These are phyloP conservation scores for Asterophora lycoperdoides DNA, from an alignment of 768 basidiomycete genomes.

Conservation along the genomic window DNA sequence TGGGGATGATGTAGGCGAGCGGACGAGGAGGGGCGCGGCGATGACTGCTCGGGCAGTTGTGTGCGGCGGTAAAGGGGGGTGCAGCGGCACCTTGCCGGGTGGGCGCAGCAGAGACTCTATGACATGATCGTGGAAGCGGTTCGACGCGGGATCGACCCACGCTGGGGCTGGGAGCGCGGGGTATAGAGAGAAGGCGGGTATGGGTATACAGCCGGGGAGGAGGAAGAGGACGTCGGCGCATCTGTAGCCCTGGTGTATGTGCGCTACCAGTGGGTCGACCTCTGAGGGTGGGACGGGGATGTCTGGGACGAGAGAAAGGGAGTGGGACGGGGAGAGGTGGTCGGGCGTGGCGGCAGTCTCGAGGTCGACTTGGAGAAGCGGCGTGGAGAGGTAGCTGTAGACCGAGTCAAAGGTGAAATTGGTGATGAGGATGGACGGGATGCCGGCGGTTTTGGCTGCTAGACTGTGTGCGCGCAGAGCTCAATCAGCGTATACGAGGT, in stretches of 20 bases:
- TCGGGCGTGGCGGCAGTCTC: conserved; percentile 13
- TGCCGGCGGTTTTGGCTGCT: conserved; percentile 56
- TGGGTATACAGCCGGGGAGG: conserved; percentile 70
- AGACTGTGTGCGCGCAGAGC: conserved; percentile 36
- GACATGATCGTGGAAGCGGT: conserved; percentile 44
- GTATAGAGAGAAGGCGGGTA: conserved; percentile 59
- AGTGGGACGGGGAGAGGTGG: conserved; percentile 5
- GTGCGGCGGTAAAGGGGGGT: conserved; percentile 33
- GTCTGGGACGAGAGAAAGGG: conserved; percentile 38
- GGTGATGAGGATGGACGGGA: conserved; percentile 72
- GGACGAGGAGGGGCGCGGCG: conserved; percentile 66
- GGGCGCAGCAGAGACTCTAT: conserved; percentile 35
- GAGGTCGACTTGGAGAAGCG: conserved; percentile 38
- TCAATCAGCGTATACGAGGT: background rate
- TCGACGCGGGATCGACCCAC: conserved; percentile 55
- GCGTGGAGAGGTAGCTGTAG: conserved; percentile 68
- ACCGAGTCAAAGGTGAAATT: conserved; percentile 87
- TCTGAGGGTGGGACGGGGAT: conserved; percentile 46
- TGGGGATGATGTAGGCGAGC: conserved; percentile 29
- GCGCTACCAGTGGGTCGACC: conserved; percentile 58
- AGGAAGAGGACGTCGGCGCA: conserved; percentile 68
- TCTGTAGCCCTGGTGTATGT: conserved; percentile 61
- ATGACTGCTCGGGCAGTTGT: conserved; percentile 38
- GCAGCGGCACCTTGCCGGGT: conserved; percentile 27
- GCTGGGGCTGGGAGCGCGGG: conserved; percentile 54